Evolutionary conservation across 352 stramenopile species (phyloP).

Genomic region (Pseudoperonospora humuli): DNA sequence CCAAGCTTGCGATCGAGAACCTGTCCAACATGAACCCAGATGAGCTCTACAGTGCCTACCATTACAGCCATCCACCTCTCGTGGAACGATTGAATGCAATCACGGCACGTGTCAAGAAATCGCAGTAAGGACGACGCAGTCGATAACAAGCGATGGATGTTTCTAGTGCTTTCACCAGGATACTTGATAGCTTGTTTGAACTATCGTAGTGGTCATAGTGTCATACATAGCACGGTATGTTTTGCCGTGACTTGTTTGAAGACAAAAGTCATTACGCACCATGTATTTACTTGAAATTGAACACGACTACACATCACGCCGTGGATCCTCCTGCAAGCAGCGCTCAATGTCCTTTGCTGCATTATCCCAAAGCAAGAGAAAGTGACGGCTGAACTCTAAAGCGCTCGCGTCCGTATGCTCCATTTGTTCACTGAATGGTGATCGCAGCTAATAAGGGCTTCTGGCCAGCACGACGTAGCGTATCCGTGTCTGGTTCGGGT

Average conservation of each 20-base stretch:
- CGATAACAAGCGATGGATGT: background rate
- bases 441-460: slow-evolving; percentile 27
- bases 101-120: slow-evolving; percentile 47
- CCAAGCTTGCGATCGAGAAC: slow-evolving; percentile 97
- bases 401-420: slow-evolving; percentile 13
- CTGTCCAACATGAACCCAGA: slow-evolving; percentile 96
- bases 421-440: slow-evolving; percentile 4
- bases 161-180: slow-evolving; percentile 2
- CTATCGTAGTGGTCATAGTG: too few species aligned
- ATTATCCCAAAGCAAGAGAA: slow-evolving; percentile 9
- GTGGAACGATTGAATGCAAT: slow-evolving; percentile 95
- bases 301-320: slow-evolving; percentile 12
- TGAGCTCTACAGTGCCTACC: slow-evolving; percentile 91
- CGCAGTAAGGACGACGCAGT: slow-evolving; percentile 21
- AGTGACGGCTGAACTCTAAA: slow-evolving; percentile 16
- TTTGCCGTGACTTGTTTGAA: too few species aligned
- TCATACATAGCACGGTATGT: background rate
- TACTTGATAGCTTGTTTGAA: background rate
- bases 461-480: slow-evolving; percentile 66
- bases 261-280: background rate
- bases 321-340: slow-evolving; percentile 4
- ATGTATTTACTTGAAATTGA: slow-evolving; percentile 20
- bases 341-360: slow-evolving; percentile 8
- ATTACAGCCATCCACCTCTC: slow-evolving; percentile 96
- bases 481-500: slow-evolving; percentile 68